Evolutionary conservation across 768 basidiomycete species (phyloP).

Genomic region (Ramaria sp.): DNA sequence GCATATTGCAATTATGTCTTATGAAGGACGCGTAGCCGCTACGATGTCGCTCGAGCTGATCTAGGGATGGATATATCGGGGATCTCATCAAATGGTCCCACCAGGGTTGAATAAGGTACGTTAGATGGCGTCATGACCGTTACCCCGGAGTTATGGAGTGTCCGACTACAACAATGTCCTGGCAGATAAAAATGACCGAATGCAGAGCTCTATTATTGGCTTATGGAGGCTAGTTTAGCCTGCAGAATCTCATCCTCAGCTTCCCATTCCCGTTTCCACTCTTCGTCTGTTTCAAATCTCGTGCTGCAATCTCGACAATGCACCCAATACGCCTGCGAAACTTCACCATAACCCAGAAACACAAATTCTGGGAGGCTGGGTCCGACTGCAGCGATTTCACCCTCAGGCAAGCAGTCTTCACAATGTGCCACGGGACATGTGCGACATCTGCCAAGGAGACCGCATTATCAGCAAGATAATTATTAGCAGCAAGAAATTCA

Average conservation of each 20-base stretch:
- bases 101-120: too few relatives aligned
- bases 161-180: background rate
- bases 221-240: background rate
- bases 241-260: background rate
- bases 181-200: background rate
- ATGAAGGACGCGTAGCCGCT: too few relatives aligned
- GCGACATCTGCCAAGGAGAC: constrained; percentile 31
- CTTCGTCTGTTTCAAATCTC: background rate
- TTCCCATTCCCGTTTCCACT: constrained; percentile 1
- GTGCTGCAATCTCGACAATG: background rate
- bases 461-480: too few relatives aligned
- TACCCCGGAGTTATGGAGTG: background rate
- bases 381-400: constrained; percentile 41
- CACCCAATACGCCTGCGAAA: constrained; percentile 7
- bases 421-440: constrained; percentile 52
- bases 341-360: constrained; percentile 1
- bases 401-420: constrained; percentile 47
- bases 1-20: background rate
- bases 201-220: background rate
- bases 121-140: too few relatives aligned
- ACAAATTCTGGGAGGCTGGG: constrained; percentile 44
- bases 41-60: too few relatives aligned
- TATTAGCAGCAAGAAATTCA: too few relatives aligned
- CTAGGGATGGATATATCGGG: too few relatives aligned
- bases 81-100: too few relatives aligned